Evolutionary conservation across 805 yeast species (phyloP), one percentile per base, ranked within the genome.

Genomic region (Metschnikowia drakensbergensis): DNA sequence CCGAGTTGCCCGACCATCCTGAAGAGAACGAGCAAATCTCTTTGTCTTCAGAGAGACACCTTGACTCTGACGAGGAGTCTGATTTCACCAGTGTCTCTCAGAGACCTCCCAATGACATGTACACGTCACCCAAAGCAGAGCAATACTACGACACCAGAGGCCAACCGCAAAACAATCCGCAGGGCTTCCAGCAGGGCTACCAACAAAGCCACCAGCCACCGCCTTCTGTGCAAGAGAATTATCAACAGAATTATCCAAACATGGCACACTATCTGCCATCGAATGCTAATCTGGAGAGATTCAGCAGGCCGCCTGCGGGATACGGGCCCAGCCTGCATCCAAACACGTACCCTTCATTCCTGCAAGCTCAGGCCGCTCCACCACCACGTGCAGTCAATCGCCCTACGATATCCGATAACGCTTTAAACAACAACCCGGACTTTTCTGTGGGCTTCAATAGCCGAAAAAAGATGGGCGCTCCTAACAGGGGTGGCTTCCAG

Each of bases 81-180:
- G 84, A 83, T 58, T 84, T 86, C 64, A 86, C 94, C 1, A 82
- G 89, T 45, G 87, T 86, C 1, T 84, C 91, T 6, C 92, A 86
- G 65, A 72, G 92, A 61, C 90, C 83, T 27, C 75, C 81, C 11
- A 86, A 86, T 58, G 87, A 86, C 37, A 47, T 33, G 41, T 55
- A 55, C 49, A 25, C 51, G 32, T 27, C 51, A 6, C 51, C 51
- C 13, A 48, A 38, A 34, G 46, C 27, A 6, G 51, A 42, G 39
- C 42, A 41, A 6, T 32, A 47, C 34, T 43, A 36, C 13, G 42
- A 45, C 7, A 8, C 38, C 11, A 6, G 35, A 22, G 10, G 30
- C 29, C 42, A 38, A 37, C 29, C 38, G 4, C 53, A 35, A 10
- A 30, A 27, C 36, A 30, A 25, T 9, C 25, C 39, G 28, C 46